Conservation (phyloP, 2,329 filamentous ascomycete genomes). For the Metarhizium sp. region DNA sequence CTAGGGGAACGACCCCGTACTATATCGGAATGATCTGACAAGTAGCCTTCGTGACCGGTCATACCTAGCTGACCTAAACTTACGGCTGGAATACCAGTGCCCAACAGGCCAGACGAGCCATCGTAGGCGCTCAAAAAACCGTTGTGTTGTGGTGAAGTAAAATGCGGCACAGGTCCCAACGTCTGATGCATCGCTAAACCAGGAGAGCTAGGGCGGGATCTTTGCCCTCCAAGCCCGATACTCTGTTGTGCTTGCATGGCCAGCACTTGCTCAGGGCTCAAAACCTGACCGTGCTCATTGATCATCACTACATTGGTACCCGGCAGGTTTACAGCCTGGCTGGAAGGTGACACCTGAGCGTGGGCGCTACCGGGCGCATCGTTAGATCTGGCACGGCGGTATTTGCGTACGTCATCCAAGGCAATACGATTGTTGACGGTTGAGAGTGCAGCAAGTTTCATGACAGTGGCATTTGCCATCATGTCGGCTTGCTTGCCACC, state of each 20-base stretch:
- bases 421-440: conserved; percentile 98
- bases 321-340: conserved; percentile 53
- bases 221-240: conserved; percentile 53
- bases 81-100: conserved; percentile 60
- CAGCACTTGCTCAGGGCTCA: conserved; percentile 77
- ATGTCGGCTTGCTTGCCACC: conserved; percentile 77
- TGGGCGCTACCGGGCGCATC: conserved; percentile 60
- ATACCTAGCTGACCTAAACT: conserved; percentile 65
- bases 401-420: conserved; percentile 93
- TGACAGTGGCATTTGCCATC: conserved; percentile 96
- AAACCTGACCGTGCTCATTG: conserved; percentile 81
- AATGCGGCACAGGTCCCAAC: conserved; percentile 56
- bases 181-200: conserved; percentile 69
- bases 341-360: conserved; percentile 55
- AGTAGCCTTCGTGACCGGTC: conserved; percentile 68
- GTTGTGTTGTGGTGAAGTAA: conserved; percentile 86
- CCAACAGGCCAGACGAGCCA: conserved; percentile 57
- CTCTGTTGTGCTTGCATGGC: conserved; percentile 64
- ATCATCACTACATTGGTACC: conserved; percentile 84
- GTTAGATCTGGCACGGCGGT: conserved; percentile 81
- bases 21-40: conserved; percentile 91
- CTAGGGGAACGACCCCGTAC: conserved; percentile 83
- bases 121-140: conserved; percentile 90
- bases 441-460: conserved; percentile 94
- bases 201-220: conserved; percentile 84